Percentiles rank a stretch among this genome's conserved stretches.
These are phyloP conservation scores for Chaetomium sp. DNA, from an alignment of 2,329 filamentous ascomycete species.

Conservation along the genomic window DNA sequence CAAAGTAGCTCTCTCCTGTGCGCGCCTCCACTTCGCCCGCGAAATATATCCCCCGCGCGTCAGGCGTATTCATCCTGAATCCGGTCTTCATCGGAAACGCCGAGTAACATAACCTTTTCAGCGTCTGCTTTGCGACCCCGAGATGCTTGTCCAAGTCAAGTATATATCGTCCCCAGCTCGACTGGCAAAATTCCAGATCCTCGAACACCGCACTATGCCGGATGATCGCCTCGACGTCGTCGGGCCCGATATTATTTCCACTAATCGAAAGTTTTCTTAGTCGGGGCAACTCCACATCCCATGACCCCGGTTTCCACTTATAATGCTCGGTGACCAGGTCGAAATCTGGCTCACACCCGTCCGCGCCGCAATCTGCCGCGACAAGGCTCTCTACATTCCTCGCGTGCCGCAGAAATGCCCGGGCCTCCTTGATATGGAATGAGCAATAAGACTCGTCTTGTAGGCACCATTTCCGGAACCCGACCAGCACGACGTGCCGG, in stretches of 20 bases:
- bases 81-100: neutral
- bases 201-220: slow-evolving; percentile 4
- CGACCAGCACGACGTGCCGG: neutral
- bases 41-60: too few relatives aligned
- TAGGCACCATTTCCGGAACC: neutral
- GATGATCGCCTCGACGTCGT: slow-evolving; percentile 1
- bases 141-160: neutral
- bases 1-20: neutral
- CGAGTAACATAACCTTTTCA: slow-evolving; percentile 3
- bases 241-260: neutral
- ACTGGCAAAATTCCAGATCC: neutral
- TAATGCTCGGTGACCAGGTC: too few relatives aligned
- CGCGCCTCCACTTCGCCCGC: too few relatives aligned
- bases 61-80: neutral
- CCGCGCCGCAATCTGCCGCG: neutral
- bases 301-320: neutral
- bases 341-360: too few relatives aligned
- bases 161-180: neutral
- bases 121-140: neutral
- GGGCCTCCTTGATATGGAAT: slow-evolving; percentile 1
- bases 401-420: neutral
- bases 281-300: neutral
- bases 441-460: neutral
- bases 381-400: neutral
- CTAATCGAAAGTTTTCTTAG: slow-evolving; percentile 1